Evolutionary conservation across 768 basidiomycete species (phyloP).

Genomic region (Lentinula sp.): DNA sequence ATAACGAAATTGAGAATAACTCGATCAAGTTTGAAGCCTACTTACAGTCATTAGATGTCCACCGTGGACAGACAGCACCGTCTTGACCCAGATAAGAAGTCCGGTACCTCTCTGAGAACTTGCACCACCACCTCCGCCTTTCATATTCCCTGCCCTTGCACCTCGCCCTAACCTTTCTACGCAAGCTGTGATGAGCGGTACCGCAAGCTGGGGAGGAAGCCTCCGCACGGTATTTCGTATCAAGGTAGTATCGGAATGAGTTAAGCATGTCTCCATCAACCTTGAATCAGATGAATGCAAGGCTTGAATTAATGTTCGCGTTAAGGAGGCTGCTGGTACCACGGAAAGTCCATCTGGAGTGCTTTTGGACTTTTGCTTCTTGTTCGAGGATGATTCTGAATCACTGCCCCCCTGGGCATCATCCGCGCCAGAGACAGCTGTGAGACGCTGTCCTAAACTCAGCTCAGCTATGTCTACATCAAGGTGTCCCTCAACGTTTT

Average conservation of each 20-base stretch:
- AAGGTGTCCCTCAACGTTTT: conserved; percentile 60
- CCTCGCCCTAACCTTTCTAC: conserved; percentile 84
- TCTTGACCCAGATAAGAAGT: conserved; percentile 73
- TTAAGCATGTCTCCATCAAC: conserved; percentile 80
- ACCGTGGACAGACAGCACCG: conserved; percentile 79
- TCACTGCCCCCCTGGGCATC: conserved; percentile 27
- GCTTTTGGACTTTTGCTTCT: conserved; percentile 24
- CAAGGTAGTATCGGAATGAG: conserved; percentile 74
- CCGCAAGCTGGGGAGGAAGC: conserved; percentile 80
- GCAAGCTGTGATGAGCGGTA: conserved; percentile 82
- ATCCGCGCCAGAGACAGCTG: conserved; percentile 59
- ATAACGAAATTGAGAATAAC: conserved; percentile 9
- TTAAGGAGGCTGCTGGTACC: conserved; percentile 79
- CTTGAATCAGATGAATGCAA: conserved; percentile 90
- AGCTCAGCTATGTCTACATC: conserved; percentile 87
- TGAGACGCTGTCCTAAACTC: conserved; percentile 85
- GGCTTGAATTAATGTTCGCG: conserved; percentile 92
- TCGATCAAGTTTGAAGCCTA: conserved; percentile 12
- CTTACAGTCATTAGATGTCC: conserved; percentile 92
- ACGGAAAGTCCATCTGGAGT: conserved; percentile 27
- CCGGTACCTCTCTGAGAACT: conserved; percentile 71
- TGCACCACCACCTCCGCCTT: conserved; percentile 73
- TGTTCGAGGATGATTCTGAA: conserved; percentile 17
- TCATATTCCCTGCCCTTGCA: conserved; percentile 62
- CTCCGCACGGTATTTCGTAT: conserved; percentile 84